Base-by-base conservation (phyloP, 495 filamentous ascomycete genomes). In the Xylaria cubensis region DNA sequence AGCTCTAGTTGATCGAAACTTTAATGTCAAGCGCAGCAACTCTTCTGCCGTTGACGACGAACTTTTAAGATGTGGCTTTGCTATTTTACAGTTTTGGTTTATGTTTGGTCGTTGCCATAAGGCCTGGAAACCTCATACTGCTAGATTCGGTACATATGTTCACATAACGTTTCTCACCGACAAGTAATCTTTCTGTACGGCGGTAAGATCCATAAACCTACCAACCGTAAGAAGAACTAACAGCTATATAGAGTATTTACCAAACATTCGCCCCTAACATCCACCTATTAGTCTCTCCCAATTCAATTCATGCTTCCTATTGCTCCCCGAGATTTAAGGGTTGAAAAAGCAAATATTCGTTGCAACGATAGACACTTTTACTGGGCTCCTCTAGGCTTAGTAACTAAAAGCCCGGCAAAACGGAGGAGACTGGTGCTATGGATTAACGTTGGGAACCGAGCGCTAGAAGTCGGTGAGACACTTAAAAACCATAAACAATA, bases 361-460 rank as follows among this genome's bases (percentile, higher is more conserved):
- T 42, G 41, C 42, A n/a, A 2, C 36, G 17, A 62, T 62, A 34
- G 59, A 62, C 17, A 41, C 42, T 42, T 17, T 62, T 19, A 62
- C 32, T 7, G 34, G 8, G 12, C 32, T 62, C 13, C 59, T 42
- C 29, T 34, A 34, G 32, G 17, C 59, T 12, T 62, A 34, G 59
- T 15, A 34, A 2, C 59, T 62, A 41, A n/a, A 62, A 42, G 32
- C 59, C 34, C 34, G 59, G 34, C 41, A 62, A 17, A 3, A 42
- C 1, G 59, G 42, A 3, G 59, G 36, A n/a, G 59, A 41, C 36
- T 62, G 59, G 59, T 62, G 15, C 36, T 34, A 62, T 62, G 59
- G 42, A 34, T 62, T 62, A 19, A 17, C 34, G 36, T 62, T 34
- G 19, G 59, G 59, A 36, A 62, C 59, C 13, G 59, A 62, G 36